Base-by-base conservation (phyloP, 768 basidiomycete species). In the Cyclocybe cylindracea region DNA sequence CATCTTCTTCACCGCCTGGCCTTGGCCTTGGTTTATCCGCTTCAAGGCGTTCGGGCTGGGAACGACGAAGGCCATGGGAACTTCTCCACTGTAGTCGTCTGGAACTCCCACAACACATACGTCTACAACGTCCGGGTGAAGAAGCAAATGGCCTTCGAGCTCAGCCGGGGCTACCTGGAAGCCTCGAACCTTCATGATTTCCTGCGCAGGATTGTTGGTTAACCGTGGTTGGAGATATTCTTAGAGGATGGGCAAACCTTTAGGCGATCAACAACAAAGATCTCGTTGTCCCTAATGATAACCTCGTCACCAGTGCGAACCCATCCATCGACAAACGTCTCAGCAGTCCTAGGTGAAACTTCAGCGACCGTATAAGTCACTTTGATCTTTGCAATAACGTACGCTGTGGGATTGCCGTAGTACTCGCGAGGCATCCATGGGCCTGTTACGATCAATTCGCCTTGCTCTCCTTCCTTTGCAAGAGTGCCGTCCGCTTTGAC, bases 11-110 rank as follows among this genome's bases (percentile, higher is more conserved):
- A 83, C 63, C 0, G 59, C 71, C 24, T 69, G 77, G 9, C 51
- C 54, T 3, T 68, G 56, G 33, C 73, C 62, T 34, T 64, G 62
- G 37, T 65, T 54, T 16, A 75, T 67, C 31, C 70, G 68, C 40
- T 76, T 70, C 35, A 64, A 63, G 8, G 72, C 70, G 4, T 74
- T 69, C 10, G 72, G 70, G 41, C 69, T 69, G 13, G 83, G 75
- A 3, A 85, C 85, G 18, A 91, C 70, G 63, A 80, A 91, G 7
- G 89, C 89, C 47, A 87, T 60, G 0, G 90, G 89, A 9, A 88
- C 58, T 63, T 92, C 89, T 13, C 89, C 88, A 51, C 78, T 86
- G 62, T 86, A 89, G 18, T 90, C 88, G 58, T 91, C 86, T 1
- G 77, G 76, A 14, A 89, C 62, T 4, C 86, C 80, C 6, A 91